These are phyloP conservation scores for Agapanthus africanus DNA, from an alignment of 106 monocot species.

Conservation along the genomic window DNA sequence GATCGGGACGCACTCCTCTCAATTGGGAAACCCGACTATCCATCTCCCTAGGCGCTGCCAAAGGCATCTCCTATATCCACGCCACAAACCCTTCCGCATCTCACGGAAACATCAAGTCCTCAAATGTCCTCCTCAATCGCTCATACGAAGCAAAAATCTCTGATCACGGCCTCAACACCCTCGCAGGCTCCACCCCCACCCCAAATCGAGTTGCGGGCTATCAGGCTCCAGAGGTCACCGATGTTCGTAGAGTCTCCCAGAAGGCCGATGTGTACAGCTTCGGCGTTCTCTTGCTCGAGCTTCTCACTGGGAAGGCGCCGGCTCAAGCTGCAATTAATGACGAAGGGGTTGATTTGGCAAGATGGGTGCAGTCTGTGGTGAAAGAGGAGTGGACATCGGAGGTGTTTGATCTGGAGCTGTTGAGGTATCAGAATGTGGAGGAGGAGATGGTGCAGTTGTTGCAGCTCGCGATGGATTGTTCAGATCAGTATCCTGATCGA, in stretches of 20 bases:
- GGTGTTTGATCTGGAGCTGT: slow-evolving; percentile 50
- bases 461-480: slow-evolving; percentile 49
- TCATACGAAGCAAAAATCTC: slow-evolving; percentile 32
- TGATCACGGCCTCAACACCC: slow-evolving; percentile 37
- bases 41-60: slow-evolving; percentile 34
- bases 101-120: slow-evolving; percentile 66
- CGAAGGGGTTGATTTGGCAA: slow-evolving; percentile 44
- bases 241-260: slow-evolving; percentile 32
- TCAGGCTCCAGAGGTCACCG: slow-evolving; percentile 48
- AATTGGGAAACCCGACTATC: slow-evolving; percentile 33
- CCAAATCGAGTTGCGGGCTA: slow-evolving; percentile 30
- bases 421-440: slow-evolving; percentile 37
- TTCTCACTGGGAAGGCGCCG: slow-evolving; percentile 49
- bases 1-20: slow-evolving; percentile 33
- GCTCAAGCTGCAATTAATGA: slow-evolving; percentile 36
- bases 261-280: slow-evolving; percentile 61
- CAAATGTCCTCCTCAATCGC: slow-evolving; percentile 42
- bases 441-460: slow-evolving; percentile 56
- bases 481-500: slow-evolving; percentile 29
- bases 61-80: slow-evolving; percentile 40
- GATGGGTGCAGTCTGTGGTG: slow-evolving; percentile 55
- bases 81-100: slow-evolving; percentile 22
- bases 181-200: slow-evolving; percentile 15
- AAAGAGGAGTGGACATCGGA: slow-evolving; percentile 51
- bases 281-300: slow-evolving; percentile 48